Base-by-base conservation (phyloP, 2,329 filamentous ascomycete genomes). In the Nemania bipapillata region DNA sequence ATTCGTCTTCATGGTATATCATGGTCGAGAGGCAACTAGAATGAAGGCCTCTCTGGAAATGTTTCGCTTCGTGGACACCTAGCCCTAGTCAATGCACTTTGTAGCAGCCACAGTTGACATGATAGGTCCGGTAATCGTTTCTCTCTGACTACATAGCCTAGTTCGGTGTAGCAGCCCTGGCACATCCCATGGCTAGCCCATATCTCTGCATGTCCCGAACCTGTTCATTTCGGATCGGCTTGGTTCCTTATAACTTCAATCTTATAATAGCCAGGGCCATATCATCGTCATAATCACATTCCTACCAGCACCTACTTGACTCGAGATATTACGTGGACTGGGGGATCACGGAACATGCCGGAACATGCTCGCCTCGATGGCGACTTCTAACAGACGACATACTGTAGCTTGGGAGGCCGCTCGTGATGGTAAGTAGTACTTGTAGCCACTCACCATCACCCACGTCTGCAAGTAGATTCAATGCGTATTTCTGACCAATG, bases 221-320 rank as follows among this genome's bases (percentile, higher is more conserved):
- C 75, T 74, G 70, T 50, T 77, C 75, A 77, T 77, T 70, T 76
- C 76, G 75, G 76, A 77, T 77, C 71, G 69, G 63, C 73, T 63
- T 67, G 49, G 58, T 74, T 77, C 76, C 76, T 74, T 68, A 62
- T 69, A 68, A 59, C 60, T 69, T 62, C 45, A 37, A 57, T 54
- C 47, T 52, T 30, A 58, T 37, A 53, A 40, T 63, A 56, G 45
- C 53, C n/a, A 52, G 49, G 52, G 42, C 37, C 30, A 60, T 59
- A 32, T 50, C 40, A 62, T 55, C 35, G 26, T 57, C 24, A 26
- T 47, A 26, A 42, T 3, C 11, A 28, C 37, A 24, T 28, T 50
- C 17, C 20, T 30, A n/a, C n/a, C n/a, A n/a, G n/a, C n/a, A n/a
- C n/a, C n/a, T n/a, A n/a, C n/a, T n/a, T n/a, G n/a, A n/a, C n/a